Conservation (phyloP, 768 basidiomycete species). For the Austroboletus festivus region DNA sequence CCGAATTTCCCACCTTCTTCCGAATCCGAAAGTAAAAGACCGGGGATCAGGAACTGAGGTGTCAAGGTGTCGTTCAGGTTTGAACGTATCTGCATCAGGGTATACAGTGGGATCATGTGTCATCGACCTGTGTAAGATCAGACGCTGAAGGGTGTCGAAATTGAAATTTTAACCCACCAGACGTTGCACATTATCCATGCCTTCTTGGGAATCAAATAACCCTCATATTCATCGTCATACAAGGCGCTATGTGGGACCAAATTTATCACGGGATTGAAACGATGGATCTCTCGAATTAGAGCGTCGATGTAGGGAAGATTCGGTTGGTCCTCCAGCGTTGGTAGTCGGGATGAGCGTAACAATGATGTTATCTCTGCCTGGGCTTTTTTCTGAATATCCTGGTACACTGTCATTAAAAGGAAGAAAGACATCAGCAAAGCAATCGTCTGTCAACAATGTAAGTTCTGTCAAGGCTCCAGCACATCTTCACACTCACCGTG, state of each 20-base stretch:
- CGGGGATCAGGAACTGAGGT: conserved; percentile 16
- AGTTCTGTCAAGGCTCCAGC: background rate
- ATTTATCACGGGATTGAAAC: conserved; percentile 17
- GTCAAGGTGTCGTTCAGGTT: conserved; percentile 26
- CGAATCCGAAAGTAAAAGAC: conserved; percentile 19
- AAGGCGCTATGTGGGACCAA: conserved; percentile 16
- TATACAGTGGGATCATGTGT: conserved; percentile 30
- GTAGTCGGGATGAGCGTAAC: conserved; percentile 20
- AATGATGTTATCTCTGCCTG: conserved; percentile 24
- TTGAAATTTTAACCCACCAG: conserved; percentile 2
- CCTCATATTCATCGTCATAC: conserved; percentile 9
- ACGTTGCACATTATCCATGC: conserved; percentile 14
- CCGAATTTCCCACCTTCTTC: conserved; percentile 11
- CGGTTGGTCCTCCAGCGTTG: conserved; percentile 23
- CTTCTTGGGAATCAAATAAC: conserved; percentile 10
- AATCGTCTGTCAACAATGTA: conserved; percentile 2
- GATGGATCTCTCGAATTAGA: conserved; percentile 21
- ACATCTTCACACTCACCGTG: conserved; percentile 1
- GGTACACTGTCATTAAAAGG: conserved; percentile 16
- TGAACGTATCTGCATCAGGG: conserved; percentile 28
- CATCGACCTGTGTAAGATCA: conserved; percentile 26
- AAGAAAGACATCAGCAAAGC: conserved; percentile 9
- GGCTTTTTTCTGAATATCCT: conserved; percentile 23
- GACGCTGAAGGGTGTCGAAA: background rate
- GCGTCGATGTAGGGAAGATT: conserved; percentile 28